These are phyloP conservation scores for Starmerella etchellsii DNA, from an alignment of 805 yeast genomes.

Conservation along the genomic window DNA sequence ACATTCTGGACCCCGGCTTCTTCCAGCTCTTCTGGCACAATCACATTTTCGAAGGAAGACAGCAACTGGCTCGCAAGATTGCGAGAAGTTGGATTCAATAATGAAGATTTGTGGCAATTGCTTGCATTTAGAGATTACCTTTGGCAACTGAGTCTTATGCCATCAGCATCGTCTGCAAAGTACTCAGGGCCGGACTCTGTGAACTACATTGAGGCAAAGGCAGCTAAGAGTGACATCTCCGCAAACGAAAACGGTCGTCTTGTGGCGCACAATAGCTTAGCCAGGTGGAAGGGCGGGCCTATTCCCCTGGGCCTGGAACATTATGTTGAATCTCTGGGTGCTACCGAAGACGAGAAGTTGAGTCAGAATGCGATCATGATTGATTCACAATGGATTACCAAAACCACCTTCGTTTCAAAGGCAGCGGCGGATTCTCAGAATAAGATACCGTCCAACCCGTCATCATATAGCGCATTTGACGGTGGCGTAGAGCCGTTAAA, in stretches of 20 bases:
- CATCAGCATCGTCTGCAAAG: not conserved
- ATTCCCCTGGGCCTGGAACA: slow-evolving; percentile 9
- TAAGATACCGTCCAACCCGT: not conserved
- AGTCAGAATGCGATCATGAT: not conserved
- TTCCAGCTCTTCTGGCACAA: slow-evolving; percentile 1
- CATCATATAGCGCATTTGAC: no score
- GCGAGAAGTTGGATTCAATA: slow-evolving; percentile 58
- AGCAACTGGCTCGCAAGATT: slow-evolving; percentile 52
- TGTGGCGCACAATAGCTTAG: not conserved
- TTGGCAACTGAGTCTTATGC: slow-evolving; percentile 24
- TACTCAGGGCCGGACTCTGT: slow-evolving; percentile 4
- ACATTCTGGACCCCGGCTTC: slow-evolving; percentile 49
- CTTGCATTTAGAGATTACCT: slow-evolving; percentile 58
- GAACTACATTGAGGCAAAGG: not conserved
- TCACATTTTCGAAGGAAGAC: slow-evolving; percentile 24
- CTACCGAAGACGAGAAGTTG: slow-evolving; percentile 3
- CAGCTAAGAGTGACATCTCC: not conserved
- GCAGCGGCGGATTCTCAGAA: not conserved
- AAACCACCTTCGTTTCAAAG: not conserved
- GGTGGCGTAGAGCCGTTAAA: not conserved
- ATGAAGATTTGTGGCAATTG: slow-evolving; percentile 71
- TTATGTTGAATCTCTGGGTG: slow-evolving; percentile 23
- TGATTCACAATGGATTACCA: not conserved
- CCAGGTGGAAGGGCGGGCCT: slow-evolving; percentile 14
- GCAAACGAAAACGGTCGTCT: not conserved